Percentiles rank a stretch among this genome's conserved stretches.
Evolutionary conservation across 306 rosid genomes (phyloP).

Genomic region (Senna siamea): DNA sequence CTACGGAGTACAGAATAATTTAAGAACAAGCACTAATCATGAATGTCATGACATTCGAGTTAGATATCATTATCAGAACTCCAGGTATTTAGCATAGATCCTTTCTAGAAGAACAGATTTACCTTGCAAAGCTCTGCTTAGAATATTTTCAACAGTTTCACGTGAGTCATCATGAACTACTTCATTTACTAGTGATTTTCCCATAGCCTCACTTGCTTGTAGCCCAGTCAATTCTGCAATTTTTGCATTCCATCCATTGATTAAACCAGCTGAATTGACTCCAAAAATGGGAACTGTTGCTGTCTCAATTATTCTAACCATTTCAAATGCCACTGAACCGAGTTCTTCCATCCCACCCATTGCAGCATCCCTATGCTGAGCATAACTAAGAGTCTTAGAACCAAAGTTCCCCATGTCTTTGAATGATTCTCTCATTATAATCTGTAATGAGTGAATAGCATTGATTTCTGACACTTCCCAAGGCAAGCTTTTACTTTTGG

Average conservation of each 20-base stretch:
- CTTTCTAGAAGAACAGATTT: slow-evolving; percentile 28
- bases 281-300: slow-evolving; percentile 86
- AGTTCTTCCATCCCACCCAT: slow-evolving; percentile 55
- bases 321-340: slow-evolving; percentile 77
- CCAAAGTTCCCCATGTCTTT: slow-evolving; percentile 43
- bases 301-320: slow-evolving; percentile 87
- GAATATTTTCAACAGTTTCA: slow-evolving; percentile 44
- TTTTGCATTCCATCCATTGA: slow-evolving; percentile 88
- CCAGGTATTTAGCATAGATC: neutral
- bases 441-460: slow-evolving; percentile 79
- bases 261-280: slow-evolving; percentile 63
- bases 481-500: slow-evolving; percentile 71
- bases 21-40: slow-evolving; percentile 1
- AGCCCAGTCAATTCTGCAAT: slow-evolving; percentile 72
- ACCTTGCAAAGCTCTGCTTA: slow-evolving; percentile 72
- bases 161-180: slow-evolving; percentile 63
- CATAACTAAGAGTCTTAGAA: slow-evolving; percentile 39
- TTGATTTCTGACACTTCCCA: slow-evolving; percentile 85
- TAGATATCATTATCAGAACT: slow-evolving; percentile 18
- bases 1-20: slow-evolving; percentile 16
- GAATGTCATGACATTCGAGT: slow-evolving; percentile 23
- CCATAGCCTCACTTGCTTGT: slow-evolving; percentile 57
- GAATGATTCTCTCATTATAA: slow-evolving; percentile 72
- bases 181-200: slow-evolving; percentile 71
- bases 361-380: slow-evolving; percentile 39